Conservation (phyloP, 2,329 filamentous ascomycete species). For the Passalora sequoiae region DNA sequence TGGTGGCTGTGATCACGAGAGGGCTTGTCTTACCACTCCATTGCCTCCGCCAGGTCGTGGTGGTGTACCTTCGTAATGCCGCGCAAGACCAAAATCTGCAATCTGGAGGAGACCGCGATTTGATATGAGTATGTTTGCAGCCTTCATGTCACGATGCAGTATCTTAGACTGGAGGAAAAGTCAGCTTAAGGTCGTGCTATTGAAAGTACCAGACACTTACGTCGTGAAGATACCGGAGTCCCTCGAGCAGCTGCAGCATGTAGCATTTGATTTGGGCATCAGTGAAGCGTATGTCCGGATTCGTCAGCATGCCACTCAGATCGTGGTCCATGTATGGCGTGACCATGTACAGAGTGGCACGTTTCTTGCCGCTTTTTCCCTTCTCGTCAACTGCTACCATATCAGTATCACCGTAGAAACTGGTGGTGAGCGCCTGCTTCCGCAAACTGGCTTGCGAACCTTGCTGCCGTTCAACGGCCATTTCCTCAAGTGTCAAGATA, state of each 20-base stretch:
- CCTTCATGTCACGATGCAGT: constrained; percentile 97
- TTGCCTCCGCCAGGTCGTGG: constrained; percentile 73
- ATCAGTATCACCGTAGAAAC: constrained; percentile 11
- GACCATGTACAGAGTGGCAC: constrained; percentile 95
- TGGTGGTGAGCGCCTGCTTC: constrained; percentile 1
- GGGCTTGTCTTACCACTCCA: constrained; percentile 46
- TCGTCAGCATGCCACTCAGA: constrained; percentile 92
- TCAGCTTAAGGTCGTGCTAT: not conserved
- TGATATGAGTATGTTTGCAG: constrained; percentile 92
- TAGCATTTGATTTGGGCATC: constrained; percentile 97
- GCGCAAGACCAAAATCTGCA: constrained; percentile 90
- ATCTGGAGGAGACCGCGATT: constrained; percentile 92
- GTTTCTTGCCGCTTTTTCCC: constrained; percentile 45
- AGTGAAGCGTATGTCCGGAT: constrained; percentile 80
- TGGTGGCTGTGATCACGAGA: not conserved
- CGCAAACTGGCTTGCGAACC: constrained; percentile 42
- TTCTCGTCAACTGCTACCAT: constrained; percentile 27
- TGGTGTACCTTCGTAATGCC: constrained; percentile 81
- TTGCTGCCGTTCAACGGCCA: constrained; percentile 88
- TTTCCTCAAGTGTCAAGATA: constrained; percentile 81
- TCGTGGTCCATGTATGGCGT: constrained; percentile 99
- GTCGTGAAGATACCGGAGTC: constrained; percentile 83
- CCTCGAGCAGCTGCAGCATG: constrained; percentile 86
- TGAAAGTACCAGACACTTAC: constrained; percentile 32
- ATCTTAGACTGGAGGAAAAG: constrained; percentile 54